These are phyloP conservation scores for Rhizophagus prolifer DNA, from an alignment of 192 early-diverging fungal genomes.

Conservation along the genomic window DNA sequence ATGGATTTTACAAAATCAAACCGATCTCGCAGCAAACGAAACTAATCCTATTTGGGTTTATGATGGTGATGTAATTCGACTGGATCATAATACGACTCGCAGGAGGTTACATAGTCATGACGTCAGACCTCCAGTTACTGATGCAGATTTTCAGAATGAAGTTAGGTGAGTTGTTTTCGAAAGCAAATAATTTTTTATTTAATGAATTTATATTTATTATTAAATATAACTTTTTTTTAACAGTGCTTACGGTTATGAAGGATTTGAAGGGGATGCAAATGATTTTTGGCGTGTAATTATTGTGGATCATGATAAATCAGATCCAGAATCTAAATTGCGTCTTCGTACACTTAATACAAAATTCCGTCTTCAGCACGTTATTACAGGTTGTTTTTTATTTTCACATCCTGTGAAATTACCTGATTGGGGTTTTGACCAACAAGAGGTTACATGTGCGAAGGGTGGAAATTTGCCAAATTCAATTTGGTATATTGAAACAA, in stretches of 20 bases:
- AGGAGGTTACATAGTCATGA: conserved; percentile 77
- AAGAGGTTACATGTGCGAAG: conserved; percentile 93
- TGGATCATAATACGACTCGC: conserved; percentile 64
- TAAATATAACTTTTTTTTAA: neutral
- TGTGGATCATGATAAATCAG: conserved; percentile 50
- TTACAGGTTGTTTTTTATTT: conserved; percentile 79
- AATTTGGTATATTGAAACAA: conserved; percentile 79
- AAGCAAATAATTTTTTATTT: neutral
- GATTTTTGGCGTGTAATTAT: conserved; percentile 91
- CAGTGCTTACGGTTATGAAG: conserved; percentile 67
- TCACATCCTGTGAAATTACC: conserved; percentile 80
- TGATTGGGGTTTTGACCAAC: conserved; percentile 90
- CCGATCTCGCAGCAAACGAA: conserved; percentile 32
- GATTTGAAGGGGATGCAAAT: conserved; percentile 84
- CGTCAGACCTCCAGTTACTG: conserved; percentile 63
- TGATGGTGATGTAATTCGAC: conserved; percentile 74
- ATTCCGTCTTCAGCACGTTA: conserved; percentile 74
- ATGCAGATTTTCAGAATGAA: conserved; percentile 73
- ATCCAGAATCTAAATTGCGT: conserved; percentile 47
- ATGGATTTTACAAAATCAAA: conserved; percentile 59
- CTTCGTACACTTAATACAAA: conserved; percentile 64
- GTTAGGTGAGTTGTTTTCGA: conserved; percentile 46
- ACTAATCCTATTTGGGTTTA: conserved; percentile 50
- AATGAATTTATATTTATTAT: too few species aligned
- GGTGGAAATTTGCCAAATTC: conserved; percentile 66